These are phyloP conservation scores for Ligustrum vulgare DNA, from an alignment of 257 asterid genomes.

Conservation along the genomic window DNA sequence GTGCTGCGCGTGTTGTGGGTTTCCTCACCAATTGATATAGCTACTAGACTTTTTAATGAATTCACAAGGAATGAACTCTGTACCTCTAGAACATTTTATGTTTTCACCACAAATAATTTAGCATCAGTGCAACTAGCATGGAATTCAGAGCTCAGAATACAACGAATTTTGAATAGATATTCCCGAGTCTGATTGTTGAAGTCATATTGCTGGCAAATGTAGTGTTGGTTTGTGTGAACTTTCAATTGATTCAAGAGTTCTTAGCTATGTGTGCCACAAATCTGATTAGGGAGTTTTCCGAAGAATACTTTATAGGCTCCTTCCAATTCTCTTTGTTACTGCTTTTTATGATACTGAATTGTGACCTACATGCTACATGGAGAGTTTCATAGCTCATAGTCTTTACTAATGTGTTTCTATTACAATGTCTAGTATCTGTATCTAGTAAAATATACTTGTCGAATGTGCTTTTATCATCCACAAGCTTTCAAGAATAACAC, in stretches of 20 bases:
- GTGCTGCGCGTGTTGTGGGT: background rate
- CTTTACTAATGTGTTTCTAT: background rate
- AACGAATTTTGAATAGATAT: too few species aligned
- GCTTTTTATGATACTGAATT: background rate
- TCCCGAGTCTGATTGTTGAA: too few species aligned
- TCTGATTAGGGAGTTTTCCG: too few species aligned
- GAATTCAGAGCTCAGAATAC: too few species aligned
- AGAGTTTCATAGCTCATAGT: background rate
- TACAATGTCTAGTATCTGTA: background rate
- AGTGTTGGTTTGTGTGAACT: too few species aligned
- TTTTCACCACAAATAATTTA: too few species aligned
- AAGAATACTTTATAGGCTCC: too few species aligned
- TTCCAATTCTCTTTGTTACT: background rate
- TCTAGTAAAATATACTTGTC: background rate
- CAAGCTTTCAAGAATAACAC: conserved; percentile 13
- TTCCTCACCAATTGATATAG: background rate
- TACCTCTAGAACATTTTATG: background rate
- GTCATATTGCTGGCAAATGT: too few species aligned
- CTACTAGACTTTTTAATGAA: background rate
- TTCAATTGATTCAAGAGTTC: too few species aligned
- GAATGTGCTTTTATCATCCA: conserved; percentile 10
- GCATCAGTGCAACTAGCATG: too few species aligned
- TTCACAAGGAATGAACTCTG: conserved; percentile 1
- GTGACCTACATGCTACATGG: background rate
- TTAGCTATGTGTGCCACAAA: too few species aligned